Evolutionary conservation across 2,329 filamentous ascomycete genomes (phyloP).

Genomic region (Beauveria bassiana): DNA sequence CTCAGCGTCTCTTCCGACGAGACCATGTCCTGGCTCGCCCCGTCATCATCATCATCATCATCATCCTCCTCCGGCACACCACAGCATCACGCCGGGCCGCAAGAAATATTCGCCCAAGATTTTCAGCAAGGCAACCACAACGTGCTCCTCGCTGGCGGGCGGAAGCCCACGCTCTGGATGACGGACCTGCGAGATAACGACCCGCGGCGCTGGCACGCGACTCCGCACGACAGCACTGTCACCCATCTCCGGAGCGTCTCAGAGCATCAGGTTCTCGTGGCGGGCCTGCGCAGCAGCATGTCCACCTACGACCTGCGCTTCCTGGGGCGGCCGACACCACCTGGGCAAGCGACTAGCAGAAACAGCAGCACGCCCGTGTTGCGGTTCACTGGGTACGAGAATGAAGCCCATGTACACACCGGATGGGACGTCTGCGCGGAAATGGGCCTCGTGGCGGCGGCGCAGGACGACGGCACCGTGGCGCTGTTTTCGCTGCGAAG

Average conservation of each 20-base stretch:
- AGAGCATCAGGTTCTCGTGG: conserved; percentile 42
- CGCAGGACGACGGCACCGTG: conserved; percentile 42
- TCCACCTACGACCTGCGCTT: conserved; percentile 51
- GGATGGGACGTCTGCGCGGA: conserved; percentile 44
- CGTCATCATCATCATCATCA: conserved; percentile 12
- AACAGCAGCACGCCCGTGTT: conserved; percentile 31
- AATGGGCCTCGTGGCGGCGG: conserved; percentile 45
- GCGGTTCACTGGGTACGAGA: conserved; percentile 41
- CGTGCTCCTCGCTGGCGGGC: conserved; percentile 43
- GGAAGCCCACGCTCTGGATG: conserved; percentile 37
- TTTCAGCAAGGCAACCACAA: conserved; percentile 36
- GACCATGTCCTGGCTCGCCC: conserved; percentile 27
- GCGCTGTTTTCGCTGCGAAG: conserved; percentile 38
- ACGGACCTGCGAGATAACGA: conserved; percentile 35
- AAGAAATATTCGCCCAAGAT: conserved; percentile 41
- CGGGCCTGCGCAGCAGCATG: conserved; percentile 42
- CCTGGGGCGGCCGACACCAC: conserved; percentile 3
- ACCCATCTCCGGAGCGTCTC: conserved; percentile 43
- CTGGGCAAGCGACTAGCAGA: too few species aligned
- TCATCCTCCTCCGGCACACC: neutral
- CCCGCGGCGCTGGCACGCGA: conserved; percentile 24
- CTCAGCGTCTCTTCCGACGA: conserved; percentile 27
- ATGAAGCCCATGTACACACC: conserved; percentile 37
- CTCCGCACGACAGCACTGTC: conserved; percentile 32
- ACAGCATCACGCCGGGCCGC: conserved; percentile 13